Percentiles rank a stretch among this genome's conserved stretches.
Conservation (phyloP, 179 eudicot species). For the Dionaea muscipula region DNA sequence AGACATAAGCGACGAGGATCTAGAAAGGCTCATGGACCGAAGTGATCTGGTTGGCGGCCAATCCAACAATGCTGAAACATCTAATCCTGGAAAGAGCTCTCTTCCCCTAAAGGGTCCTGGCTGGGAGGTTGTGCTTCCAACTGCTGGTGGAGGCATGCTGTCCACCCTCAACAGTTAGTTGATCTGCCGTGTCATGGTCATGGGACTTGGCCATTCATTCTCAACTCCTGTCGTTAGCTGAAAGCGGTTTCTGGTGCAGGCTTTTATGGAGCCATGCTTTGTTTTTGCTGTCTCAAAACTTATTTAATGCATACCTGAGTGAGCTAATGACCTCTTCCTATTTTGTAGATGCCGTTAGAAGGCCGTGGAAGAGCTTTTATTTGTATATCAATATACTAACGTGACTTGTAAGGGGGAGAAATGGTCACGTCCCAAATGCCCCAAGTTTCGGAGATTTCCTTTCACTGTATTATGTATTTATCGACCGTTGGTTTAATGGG, state of each 20-base stretch:
- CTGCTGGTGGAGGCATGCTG: conserved; percentile 63
- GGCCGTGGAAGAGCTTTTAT: neutral
- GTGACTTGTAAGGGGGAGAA: no score
- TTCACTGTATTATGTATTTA: no score
- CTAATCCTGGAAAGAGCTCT: conserved; percentile 13
- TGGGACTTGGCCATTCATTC: neutral
- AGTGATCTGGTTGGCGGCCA: conserved; percentile 41
- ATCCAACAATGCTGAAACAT: conserved; percentile 19
- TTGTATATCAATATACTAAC: neutral
- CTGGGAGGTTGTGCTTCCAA: conserved; percentile 89
- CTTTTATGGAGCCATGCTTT: no score
- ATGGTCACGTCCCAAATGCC: no score
- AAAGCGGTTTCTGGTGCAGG: no score
- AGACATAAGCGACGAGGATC: conserved; percentile 71
- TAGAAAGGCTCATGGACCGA: conserved; percentile 66
- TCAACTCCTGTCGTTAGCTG: no score
- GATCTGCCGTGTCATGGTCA: no score
- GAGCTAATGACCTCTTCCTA: neutral
- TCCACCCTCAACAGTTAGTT: conserved; percentile 56
- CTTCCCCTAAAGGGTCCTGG: conserved; percentile 91
- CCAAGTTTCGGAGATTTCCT: no score
- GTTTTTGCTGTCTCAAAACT: no score
- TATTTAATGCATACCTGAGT: no score
- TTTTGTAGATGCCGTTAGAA: neutral
- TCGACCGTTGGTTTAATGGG: no score